Conservation (phyloP, 306 rosid genomes). For the Sechiopsis laciniata region DNA sequence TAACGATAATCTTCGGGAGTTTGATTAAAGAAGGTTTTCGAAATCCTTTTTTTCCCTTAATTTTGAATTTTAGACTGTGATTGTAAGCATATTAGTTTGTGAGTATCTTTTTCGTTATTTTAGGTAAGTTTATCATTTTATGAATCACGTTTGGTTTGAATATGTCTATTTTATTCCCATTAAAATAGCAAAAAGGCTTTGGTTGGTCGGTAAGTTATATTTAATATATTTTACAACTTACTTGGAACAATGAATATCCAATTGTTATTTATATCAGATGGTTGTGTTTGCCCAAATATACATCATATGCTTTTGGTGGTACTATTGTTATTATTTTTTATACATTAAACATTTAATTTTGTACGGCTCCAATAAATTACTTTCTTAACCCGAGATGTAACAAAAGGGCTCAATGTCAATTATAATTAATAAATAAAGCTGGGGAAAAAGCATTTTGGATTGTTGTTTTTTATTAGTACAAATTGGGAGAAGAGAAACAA, state of each 20-base stretch:
- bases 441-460: no score
- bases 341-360: no score
- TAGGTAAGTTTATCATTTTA: neutral
- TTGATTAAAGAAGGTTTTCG: neutral
- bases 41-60: neutral
- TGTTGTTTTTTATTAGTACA: no score
- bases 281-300: neutral
- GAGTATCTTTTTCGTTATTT: neutral
- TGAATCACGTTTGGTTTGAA: neutral
- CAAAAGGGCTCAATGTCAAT: no score
- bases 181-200: neutral
- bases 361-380: neutral
- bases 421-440: no score
- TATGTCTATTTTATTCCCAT: neutral
- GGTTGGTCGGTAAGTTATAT: neutral
- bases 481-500: no score
- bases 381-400: no score
- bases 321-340: neutral
- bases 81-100: neutral
- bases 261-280: neutral
- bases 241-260: neutral
- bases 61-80: neutral
- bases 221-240: neutral
- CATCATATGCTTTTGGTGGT: neutral
- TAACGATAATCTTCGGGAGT: slow-evolving; percentile 10